Percentiles rank a stretch among this genome's conserved stretches.
Evolutionary conservation across 306 rosid genomes (phyloP).

Genomic region (Luffa acutangula): DNA sequence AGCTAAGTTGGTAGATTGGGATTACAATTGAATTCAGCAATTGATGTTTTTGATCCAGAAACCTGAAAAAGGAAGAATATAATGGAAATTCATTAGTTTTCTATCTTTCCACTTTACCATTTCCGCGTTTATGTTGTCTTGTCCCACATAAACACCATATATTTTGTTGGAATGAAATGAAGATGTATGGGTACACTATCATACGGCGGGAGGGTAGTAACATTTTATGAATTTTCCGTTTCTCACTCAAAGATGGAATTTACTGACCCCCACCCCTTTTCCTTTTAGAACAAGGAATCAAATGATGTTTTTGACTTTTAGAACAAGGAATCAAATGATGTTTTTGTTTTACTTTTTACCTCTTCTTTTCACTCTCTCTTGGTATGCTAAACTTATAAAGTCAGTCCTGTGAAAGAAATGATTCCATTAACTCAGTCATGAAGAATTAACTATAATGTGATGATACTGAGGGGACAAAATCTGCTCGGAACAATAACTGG

Average conservation of each 20-base stretch:
- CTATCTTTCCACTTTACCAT: background rate
- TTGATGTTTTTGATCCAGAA: background rate
- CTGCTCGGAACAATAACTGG: background rate
- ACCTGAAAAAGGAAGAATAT: background rate
- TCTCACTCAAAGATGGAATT: background rate
- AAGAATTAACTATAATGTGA: background rate
- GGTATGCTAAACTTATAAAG: background rate
- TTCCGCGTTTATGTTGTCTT: background rate
- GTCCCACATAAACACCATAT: background rate
- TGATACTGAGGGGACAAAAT: background rate
- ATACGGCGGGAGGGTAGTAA: background rate
- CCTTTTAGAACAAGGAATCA: background rate
- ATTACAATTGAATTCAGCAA: background rate
- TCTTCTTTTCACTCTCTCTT: background rate
- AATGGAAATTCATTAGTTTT: constrained; percentile 1
- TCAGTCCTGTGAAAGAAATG: background rate
- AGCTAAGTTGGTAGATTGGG: background rate
- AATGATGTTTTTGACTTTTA: background rate
- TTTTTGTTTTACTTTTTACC: background rate
- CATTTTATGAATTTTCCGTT: background rate
- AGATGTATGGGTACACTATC: background rate
- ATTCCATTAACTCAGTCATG: background rate
- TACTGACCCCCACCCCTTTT: background rate
- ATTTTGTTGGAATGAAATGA: background rate
- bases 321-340: background rate